Base-by-base conservation (phyloP, 1,284 basidiomycete species). In the Thelephora terrestris region DNA sequence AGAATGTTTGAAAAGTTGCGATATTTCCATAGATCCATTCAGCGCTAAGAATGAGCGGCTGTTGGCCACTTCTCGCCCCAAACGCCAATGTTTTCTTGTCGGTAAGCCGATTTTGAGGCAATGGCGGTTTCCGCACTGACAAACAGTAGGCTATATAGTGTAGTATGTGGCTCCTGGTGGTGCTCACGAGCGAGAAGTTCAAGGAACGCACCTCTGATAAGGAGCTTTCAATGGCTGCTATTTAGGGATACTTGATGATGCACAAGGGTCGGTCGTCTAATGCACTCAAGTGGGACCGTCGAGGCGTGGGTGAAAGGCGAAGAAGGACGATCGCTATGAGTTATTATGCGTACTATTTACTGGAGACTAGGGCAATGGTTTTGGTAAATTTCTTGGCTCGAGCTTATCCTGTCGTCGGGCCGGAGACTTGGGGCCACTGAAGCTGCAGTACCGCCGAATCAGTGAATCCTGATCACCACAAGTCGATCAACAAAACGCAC, bases 231-330 rank as follows among this genome's bases (percentile, higher is more conserved):
- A 84, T 88, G 75, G 84, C 87, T 7, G 71, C 70, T 35, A 66
- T 91, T 14, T 87, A 89, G 58, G 85, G 82, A 2, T 85, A 80
- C 60, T 60, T 90, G 46, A 82, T 90, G 80, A 67, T 64, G 24
- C 75, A 83, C 66, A 90, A 88, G 61, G 69, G 66, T 10, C 63
- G 71, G 1, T 84, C 87, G 2, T 63, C 67, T 47, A 68, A 70
- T 20, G 85, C 85, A 2, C 73, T 80, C 4, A 58, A 67, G 17
- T 42, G 20, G 16, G 64, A 67, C 16, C 4, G 65, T 70, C 5
- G 58, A 54, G 3, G 59, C 46, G 3, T 84, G 81, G 79, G 65
- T 79, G 12, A 66, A 67, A 50, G 35, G 35, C 42, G 23, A 45
- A 51, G 46, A 36, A 48, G 43, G 50, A 42, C 46, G 37, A 44